These are phyloP conservation scores for Penicillium canariense DNA, from an alignment of 495 filamentous ascomycete species.

Conservation along the genomic window DNA sequence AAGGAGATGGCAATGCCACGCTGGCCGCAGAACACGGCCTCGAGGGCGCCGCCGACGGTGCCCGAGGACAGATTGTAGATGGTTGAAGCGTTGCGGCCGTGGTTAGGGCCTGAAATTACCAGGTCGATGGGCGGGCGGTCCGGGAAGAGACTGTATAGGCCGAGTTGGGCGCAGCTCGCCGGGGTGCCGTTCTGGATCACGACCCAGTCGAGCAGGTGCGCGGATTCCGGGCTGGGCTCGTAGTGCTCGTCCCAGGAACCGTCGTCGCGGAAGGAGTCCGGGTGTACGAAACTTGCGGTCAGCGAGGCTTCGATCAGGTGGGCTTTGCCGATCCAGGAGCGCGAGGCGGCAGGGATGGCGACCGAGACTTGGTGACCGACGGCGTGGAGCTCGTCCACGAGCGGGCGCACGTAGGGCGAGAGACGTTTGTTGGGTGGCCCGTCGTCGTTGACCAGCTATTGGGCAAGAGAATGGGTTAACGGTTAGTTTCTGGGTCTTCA, in stretches of 20 bases:
- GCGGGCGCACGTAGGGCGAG: conserved; percentile 85
- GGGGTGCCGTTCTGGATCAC: conserved; percentile 81
- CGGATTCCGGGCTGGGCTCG: conserved; percentile 41
- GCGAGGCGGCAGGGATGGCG: conserved; percentile 82
- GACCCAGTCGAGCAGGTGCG: conserved; percentile 59
- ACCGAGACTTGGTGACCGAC: conserved; percentile 88
- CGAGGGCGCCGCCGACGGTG: conserved; percentile 87
- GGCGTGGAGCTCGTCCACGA: conserved; percentile 71
- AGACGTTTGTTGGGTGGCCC: conserved; percentile 83
- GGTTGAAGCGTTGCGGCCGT: conserved; percentile 90
- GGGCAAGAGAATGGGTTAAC: neutral
- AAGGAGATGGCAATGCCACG: conserved; percentile 81
- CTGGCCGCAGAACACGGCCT: conserved; percentile 78
- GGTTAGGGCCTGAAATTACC: conserved; percentile 89
- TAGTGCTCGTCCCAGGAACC: conserved; percentile 38
- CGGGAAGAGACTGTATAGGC: conserved; percentile 80
- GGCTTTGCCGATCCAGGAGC: conserved; percentile 97
- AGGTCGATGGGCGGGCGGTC: conserved; percentile 74
- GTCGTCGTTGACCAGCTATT: conserved; percentile 85
- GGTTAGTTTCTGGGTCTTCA: neutral
- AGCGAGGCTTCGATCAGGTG: conserved; percentile 85
- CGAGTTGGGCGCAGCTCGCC: conserved; percentile 85
- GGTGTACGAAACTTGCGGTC: conserved; percentile 79
- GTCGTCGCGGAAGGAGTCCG: conserved; percentile 55
- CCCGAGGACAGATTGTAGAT: conserved; percentile 86